Conservation (phyloP, 1,284 basidiomycete species). For the Puccinia novopanici region DNA sequence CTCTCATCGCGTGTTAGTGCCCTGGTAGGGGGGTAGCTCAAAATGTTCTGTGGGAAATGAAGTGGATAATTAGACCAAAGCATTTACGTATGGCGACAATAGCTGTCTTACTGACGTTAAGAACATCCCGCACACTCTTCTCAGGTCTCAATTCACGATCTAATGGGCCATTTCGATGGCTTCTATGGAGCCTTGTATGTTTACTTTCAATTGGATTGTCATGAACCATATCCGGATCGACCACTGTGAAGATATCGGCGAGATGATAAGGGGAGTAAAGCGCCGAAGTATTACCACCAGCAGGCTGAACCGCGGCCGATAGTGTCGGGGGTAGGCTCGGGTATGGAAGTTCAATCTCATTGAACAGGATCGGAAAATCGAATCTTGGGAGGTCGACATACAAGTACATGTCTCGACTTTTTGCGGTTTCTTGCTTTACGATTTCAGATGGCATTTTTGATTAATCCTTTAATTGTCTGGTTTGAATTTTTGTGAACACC, state of each 20-base stretch:
- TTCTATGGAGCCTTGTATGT: slow-evolving; percentile 87
- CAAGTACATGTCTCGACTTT: slow-evolving; percentile 67
- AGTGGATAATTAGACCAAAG: not conserved
- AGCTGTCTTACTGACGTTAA: slow-evolving; percentile 67
- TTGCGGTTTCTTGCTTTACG: slow-evolving; percentile 51
- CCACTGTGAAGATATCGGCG: slow-evolving; percentile 77
- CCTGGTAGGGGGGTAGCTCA: slow-evolving; percentile 87
- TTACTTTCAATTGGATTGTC: slow-evolving; percentile 98
- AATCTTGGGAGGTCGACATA: slow-evolving; percentile 96
- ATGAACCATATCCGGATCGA: slow-evolving; percentile 83
- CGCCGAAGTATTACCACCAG: slow-evolving; percentile 52
- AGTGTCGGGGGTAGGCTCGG: slow-evolving; percentile 56
- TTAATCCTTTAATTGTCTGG: slow-evolving; percentile 57
- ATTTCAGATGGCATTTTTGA: slow-evolving; percentile 15
- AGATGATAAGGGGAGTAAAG: slow-evolving; percentile 51
- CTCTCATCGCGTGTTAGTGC: slow-evolving; percentile 86
- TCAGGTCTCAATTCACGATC: slow-evolving; percentile 96
- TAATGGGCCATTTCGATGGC: slow-evolving; percentile 89
- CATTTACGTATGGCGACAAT: not conserved
- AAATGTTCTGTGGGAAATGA: slow-evolving; percentile 70
- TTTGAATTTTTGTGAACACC: not conserved
- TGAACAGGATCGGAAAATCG: slow-evolving; percentile 96
- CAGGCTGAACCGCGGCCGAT: slow-evolving; percentile 48
- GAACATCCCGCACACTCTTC: slow-evolving; percentile 87
- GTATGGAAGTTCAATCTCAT: slow-evolving; percentile 65